Conservation (phyloP, 257 asterid species). For the Avicennia marina region DNA sequence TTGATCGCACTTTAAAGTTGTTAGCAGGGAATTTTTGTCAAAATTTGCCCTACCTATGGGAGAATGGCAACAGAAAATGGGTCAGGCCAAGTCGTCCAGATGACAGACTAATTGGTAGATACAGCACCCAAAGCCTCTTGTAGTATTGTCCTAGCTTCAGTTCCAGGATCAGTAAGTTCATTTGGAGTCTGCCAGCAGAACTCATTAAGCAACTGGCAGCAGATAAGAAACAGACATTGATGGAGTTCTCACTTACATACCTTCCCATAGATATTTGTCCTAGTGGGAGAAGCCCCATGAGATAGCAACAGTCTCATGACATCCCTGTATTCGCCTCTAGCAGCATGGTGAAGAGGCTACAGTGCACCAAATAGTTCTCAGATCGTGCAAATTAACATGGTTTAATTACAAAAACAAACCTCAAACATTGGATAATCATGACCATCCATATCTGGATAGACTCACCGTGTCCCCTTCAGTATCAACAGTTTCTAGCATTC, state of each 20-base stretch:
- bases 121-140: slow-evolving; percentile 39
- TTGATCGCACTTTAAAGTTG: background rate
- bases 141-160: slow-evolving; percentile 52
- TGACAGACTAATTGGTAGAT: slow-evolving; percentile 18
- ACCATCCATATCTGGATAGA: slow-evolving; percentile 4
- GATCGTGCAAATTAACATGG: background rate
- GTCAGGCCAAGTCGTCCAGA: too few relatives aligned
- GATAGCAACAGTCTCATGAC: slow-evolving; percentile 49
- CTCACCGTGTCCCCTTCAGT: slow-evolving; percentile 84
- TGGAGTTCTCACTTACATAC: slow-evolving; percentile 22
- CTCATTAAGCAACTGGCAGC: background rate
- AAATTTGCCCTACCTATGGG: background rate
- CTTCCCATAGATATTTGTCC: slow-evolving; percentile 52
- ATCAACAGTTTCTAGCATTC: slow-evolving; percentile 68
- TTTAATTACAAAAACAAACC: background rate
- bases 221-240: background rate
- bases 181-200: slow-evolving; percentile 46
- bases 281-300: slow-evolving; percentile 60
- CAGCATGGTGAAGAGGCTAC: slow-evolving; percentile 92
- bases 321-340: slow-evolving; percentile 65
- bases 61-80: background rate
- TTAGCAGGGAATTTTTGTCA: background rate
- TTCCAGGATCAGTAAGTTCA: slow-evolving; percentile 65
- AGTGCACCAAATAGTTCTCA: slow-evolving; percentile 9
- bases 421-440: background rate